Conservation (phyloP, 2,329 filamentous ascomycete genomes). For the Cercospora sp. region DNA sequence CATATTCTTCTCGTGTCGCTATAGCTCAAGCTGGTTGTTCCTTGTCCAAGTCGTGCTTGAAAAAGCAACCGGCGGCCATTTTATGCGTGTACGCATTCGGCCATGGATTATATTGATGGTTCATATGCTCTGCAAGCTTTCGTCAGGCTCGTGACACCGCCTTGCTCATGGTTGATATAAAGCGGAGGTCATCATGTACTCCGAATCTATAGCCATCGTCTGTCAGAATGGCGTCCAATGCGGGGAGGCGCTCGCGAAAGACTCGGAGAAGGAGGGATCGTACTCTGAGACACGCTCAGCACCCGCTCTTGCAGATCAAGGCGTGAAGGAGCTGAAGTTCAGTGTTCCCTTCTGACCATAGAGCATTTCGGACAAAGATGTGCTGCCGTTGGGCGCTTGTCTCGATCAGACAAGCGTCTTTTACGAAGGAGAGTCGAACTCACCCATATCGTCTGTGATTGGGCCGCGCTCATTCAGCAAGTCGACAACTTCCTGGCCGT, state of each 20-base stretch:
- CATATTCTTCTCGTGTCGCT: background rate
- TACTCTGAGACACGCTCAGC: constrained; percentile 26
- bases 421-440: constrained; percentile 19
- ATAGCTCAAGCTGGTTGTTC: background rate
- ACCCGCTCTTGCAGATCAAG: constrained; percentile 3
- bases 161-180: constrained; percentile 26
- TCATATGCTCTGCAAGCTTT: constrained; percentile 15
- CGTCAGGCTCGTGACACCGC: constrained; percentile 15
- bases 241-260: constrained; percentile 16
- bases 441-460: constrained; percentile 32
- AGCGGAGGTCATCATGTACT: constrained; percentile 31
- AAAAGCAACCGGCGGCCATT: constrained; percentile 28
- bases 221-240: constrained; percentile 22
- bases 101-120: constrained; percentile 24
- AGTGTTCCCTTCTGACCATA: constrained; percentile 29
- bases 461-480: constrained; percentile 32
- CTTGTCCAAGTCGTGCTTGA: constrained; percentile 22
- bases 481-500: constrained; percentile 40
- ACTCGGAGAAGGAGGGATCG: constrained; percentile 26
- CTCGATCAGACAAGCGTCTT: constrained; percentile 21
- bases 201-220: constrained; percentile 24
- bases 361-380: constrained; percentile 32
- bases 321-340: constrained; percentile 15
- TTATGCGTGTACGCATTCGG: constrained; percentile 21
- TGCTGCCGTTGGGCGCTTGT: constrained; percentile 21